These are phyloP conservation scores for Suaeda aralocaspica DNA, from an alignment of 148 eudicot species.

Conservation along the genomic window DNA sequence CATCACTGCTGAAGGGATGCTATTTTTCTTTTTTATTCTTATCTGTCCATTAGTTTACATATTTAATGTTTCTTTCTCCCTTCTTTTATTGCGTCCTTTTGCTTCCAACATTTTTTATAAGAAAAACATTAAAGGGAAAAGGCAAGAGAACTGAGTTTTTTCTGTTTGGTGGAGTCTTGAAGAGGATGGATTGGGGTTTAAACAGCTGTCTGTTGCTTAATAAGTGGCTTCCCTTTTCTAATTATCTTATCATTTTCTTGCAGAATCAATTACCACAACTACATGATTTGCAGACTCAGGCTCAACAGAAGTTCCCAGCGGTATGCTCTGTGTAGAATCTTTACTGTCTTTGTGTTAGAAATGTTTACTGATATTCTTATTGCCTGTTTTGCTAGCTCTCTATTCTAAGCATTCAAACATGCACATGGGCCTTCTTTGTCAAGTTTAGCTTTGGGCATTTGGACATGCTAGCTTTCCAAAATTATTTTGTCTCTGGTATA, in stretches of 20 bases:
- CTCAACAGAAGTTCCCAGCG: conserved; percentile 61
- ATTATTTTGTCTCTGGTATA: neutral
- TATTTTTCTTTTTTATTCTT: neutral
- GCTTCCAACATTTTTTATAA: too few relatives aligned
- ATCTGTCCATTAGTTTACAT: neutral
- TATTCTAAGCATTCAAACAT: neutral
- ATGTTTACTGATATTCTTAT: neutral
- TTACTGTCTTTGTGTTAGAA: neutral
- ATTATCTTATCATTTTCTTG: conserved; percentile 5
- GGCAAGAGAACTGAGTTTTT: neutral
- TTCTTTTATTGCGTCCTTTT: neutral
- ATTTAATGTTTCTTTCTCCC: neutral
- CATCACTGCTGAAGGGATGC: neutral
- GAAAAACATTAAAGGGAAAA: neutral
- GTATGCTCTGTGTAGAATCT: conserved; percentile 27
- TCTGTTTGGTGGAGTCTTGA: neutral
- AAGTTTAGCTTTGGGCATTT: neutral
- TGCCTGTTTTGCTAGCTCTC: neutral
- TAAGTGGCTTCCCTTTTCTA: neutral
- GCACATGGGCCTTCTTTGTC: neutral
- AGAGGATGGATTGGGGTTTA: neutral
- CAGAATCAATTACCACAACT: conserved; percentile 67
- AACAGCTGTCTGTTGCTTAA: neutral
- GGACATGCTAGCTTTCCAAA: neutral
- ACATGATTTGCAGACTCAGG: conserved; percentile 64